Evolutionary conservation across 1,284 basidiomycete genomes (phyloP), one percentile per base, ranked within the genome.

Genomic region (Termitomyces sp.): DNA sequence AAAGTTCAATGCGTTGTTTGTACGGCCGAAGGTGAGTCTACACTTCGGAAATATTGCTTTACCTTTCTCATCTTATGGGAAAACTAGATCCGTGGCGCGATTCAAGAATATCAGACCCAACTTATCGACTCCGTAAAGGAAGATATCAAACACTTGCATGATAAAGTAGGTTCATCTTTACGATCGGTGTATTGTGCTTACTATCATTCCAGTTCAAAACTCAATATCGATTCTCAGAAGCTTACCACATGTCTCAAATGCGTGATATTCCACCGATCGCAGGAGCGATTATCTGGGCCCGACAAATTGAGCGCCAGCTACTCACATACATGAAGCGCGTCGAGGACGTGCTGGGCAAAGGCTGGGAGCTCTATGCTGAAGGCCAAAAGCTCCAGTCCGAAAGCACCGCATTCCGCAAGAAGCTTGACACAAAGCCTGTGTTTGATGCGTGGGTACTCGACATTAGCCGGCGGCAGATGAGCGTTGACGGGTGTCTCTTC

Each of bases 281-380:
- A 3, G 93, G 95, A 26, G 92, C 97, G 13, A 97, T 99, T 69
- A 92, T 97, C 64, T 99, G 97, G 96, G 96, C 96, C 0, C 83
- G 90, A 8, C 96, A 99, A 74, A 99, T 99, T 60, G 96, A 98
- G 66, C 85, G 94, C 6, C 97, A 99, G 68, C 83, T 99, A 11
- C 79, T 91, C 59, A 88, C 92, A 2, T 98, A 98, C 74, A 98
- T 99, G 94, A 97, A 95, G 70, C 91, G 95, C n/a, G 96, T 99
- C 49, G 95, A 98, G 67, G 96, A 98, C 67, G 97, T 99, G 2
- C 86, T 99, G 10, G 97, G 96, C 8, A 94, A 93, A 69, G 95
- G 93, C 6, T 99, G 96, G 96, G 95, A 97, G 68, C 84, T 94
- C 57, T 99, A 99, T 62, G 93, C 96, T n/a, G 96, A 99, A 63